These are phyloP conservation scores for Oxalis stricta DNA, from an alignment of 441 rosid genomes.

Conservation along the genomic window DNA sequence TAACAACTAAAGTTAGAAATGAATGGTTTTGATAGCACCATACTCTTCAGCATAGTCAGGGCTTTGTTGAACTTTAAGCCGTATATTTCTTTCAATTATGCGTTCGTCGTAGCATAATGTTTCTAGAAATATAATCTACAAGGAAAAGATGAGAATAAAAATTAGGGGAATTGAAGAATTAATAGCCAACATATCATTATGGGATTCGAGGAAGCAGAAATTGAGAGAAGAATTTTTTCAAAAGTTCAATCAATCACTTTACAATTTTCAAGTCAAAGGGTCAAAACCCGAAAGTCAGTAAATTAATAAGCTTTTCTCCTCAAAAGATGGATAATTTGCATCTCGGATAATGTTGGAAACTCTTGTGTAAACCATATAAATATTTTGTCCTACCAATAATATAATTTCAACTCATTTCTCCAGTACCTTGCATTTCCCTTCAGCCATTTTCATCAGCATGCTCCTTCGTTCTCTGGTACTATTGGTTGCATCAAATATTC, in stretches of 20 bases:
- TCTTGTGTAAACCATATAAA: too few species aligned
- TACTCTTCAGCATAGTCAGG: slow-evolving; percentile 99
- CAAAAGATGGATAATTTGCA: not conserved
- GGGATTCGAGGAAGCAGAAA: not conserved
- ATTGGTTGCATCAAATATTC: slow-evolving; percentile 97
- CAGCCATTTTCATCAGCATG: slow-evolving; percentile 99
- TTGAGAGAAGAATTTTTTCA: not conserved
- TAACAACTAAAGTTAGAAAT: slow-evolving; percentile 7
- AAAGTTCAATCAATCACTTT: not conserved
- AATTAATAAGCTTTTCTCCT: not conserved
- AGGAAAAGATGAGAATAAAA: slow-evolving; percentile 4
- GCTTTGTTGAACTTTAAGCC: slow-evolving; percentile 97
- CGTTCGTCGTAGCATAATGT: slow-evolving; percentile 84
- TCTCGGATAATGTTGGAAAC: too few species aligned
- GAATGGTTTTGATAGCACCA: slow-evolving; percentile 18
- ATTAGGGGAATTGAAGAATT: slow-evolving; percentile 7
- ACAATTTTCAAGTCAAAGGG: too few species aligned
- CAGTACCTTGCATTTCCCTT: slow-evolving; percentile 99
- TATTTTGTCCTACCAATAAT: too few species aligned
- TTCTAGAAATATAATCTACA: slow-evolving; percentile 94
- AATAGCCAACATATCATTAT: not conserved
- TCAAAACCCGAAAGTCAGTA: not conserved
- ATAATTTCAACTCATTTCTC: too few species aligned
- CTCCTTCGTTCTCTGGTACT: slow-evolving; percentile 77
- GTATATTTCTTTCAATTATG: slow-evolving; percentile 96